Conservation (phyloP, 768 basidiomycete genomes). For the Amanita polypyramis region DNA sequence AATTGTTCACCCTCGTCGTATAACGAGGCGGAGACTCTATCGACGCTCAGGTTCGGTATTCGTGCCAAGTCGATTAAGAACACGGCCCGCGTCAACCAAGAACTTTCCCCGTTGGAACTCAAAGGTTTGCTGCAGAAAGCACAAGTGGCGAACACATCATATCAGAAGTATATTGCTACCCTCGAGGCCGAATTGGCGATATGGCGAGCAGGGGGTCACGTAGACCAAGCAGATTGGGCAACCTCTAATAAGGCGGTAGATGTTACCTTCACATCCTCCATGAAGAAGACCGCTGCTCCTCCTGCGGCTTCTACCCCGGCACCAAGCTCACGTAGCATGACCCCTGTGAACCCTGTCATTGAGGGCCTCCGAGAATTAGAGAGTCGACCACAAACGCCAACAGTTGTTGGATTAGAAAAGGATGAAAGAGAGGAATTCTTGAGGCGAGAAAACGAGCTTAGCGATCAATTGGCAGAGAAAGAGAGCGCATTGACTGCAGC, state of each 20-base stretch:
- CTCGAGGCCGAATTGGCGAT: slow-evolving; percentile 85
- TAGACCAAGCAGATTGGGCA: slow-evolving; percentile 80
- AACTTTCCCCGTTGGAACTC: slow-evolving; percentile 92
- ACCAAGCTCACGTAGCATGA: slow-evolving; percentile 45
- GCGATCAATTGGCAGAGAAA: slow-evolving; percentile 85
- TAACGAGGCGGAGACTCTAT: slow-evolving; percentile 94
- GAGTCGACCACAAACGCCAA: slow-evolving; percentile 88
- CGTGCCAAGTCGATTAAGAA: slow-evolving; percentile 99
- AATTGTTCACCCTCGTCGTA: slow-evolving; percentile 98
- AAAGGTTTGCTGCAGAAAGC: slow-evolving; percentile 88
- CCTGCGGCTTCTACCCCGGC: slow-evolving; percentile 48
- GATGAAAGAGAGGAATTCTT: slow-evolving; percentile 98
- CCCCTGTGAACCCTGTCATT: slow-evolving; percentile 63
- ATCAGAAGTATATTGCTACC: slow-evolving; percentile 78
- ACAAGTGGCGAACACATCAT: slow-evolving; percentile 71
- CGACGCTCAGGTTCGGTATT: slow-evolving; percentile 97
- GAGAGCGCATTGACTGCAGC: slow-evolving; percentile 73
- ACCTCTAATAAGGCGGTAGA: slow-evolving; percentile 50
- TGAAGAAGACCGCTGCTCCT: slow-evolving; percentile 58
- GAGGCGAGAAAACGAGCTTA: slow-evolving; percentile 92
- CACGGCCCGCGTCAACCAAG: slow-evolving; percentile 95
- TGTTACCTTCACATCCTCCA: slow-evolving; percentile 37
- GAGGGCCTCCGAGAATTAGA: slow-evolving; percentile 69
- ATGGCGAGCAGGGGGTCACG: slow-evolving; percentile 82
- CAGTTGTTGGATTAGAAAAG: slow-evolving; percentile 79